phyloP scores from a whole-genome alignment of 805 yeast species.

The Starmerella apis region DNA sequence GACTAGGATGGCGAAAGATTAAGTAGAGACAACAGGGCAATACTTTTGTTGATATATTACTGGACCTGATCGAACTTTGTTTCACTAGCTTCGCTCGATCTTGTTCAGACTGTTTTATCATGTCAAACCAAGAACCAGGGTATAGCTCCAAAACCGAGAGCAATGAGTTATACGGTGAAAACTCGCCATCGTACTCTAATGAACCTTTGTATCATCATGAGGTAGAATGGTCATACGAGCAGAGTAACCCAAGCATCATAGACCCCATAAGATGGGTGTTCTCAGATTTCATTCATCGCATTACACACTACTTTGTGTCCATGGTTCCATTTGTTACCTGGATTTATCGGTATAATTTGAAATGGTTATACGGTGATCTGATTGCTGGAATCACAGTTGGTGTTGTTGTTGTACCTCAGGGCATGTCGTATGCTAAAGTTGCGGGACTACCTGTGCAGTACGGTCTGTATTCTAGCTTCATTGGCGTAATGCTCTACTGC shows the following conservation, averaged over 20 bases:
- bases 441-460: conserved; percentile 75
- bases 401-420: conserved; percentile 83
- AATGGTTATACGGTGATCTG: conserved; percentile 73
- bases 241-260: conserved; percentile 16
- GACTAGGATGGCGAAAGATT: not conserved
- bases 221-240: conserved; percentile 16
- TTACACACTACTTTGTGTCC: conserved; percentile 45
- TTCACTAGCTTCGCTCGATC: not conserved
- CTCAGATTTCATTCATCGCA: conserved; percentile 13
- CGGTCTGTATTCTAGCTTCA: conserved; percentile 83
- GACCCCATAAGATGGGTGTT: conserved; percentile 21
- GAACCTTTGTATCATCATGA: conserved; percentile 6
- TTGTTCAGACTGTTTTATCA: not conserved
- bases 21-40: no score
- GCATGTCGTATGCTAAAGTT: conserved; percentile 86
- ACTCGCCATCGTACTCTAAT: not conserved
- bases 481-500: conserved; percentile 81
- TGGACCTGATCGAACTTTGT: not conserved
- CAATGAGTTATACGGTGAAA: not conserved
- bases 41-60: not conserved
- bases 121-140: not conserved
- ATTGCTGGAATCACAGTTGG: conserved; percentile 93
- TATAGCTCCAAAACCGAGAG: not conserved
- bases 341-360: conserved; percentile 70
- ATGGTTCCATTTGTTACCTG: conserved; percentile 74